phyloP scores from a whole-genome alignment of 495 filamentous ascomycete species.

The Cercophora samala region DNA sequence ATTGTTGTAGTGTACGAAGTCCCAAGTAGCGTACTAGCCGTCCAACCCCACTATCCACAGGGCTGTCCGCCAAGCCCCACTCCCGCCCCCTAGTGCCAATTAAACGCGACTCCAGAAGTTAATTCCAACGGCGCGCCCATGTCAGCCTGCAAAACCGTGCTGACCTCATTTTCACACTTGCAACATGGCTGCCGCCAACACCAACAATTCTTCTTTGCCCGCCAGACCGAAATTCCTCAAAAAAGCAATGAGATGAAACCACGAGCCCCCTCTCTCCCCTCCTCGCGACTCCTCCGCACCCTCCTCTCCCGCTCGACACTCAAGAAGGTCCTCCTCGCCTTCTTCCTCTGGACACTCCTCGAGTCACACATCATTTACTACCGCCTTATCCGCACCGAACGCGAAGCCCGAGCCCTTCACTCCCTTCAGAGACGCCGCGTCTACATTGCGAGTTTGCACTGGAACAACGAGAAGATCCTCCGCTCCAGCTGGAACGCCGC shows the following conservation, averaged over 20 bases:
- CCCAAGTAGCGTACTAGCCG: too few relatives aligned
- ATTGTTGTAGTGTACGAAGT: too few relatives aligned
- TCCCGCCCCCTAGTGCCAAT: not conserved
- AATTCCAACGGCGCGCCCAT: not conserved
- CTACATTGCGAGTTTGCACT: conserved; percentile 65
- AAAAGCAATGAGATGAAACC: conserved; percentile 13
- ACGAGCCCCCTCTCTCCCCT: conserved; percentile 5
- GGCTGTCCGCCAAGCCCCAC: not conserved
- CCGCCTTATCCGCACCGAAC: conserved; percentile 28
- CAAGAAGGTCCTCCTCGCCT: conserved; percentile 24
- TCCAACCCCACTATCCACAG: not conserved
- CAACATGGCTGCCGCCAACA: not conserved
- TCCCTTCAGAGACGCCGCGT: conserved; percentile 40
- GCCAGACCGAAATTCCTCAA: not conserved
- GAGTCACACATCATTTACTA: conserved; percentile 33
- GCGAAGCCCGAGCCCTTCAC: conserved; percentile 13
- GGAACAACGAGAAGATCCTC: conserved; percentile 66
- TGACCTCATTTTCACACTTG: not conserved
- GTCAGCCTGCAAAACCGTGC: not conserved
- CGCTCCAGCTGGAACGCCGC: conserved; percentile 60
- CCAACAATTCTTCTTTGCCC: not conserved
- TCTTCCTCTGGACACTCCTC: conserved; percentile 30
- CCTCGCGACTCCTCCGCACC: conserved; percentile 25
- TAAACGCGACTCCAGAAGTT: not conserved
- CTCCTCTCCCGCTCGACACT: conserved; percentile 27